phyloP scores from a whole-genome alignment of 768 basidiomycete species.

The Filobasidium floriforme region DNA sequence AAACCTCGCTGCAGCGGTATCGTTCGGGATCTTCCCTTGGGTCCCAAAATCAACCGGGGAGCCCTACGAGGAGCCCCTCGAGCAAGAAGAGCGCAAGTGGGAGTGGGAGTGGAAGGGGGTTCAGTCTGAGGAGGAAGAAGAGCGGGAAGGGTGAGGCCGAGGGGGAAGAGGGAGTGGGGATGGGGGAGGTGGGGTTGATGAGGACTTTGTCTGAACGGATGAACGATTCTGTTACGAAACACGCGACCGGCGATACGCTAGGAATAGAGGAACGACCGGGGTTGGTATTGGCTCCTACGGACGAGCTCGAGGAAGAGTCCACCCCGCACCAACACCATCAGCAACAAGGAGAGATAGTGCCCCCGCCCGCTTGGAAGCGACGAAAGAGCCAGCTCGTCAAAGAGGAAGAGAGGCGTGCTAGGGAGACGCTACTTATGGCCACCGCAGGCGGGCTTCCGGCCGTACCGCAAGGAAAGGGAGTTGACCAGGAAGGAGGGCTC shows the following conservation, averaged over 20 bases:
- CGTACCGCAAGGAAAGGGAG: constrained; percentile 5
- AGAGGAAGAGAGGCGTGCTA: constrained; percentile 11
- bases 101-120: not conserved
- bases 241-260: not conserved
- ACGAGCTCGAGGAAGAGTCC: too few species aligned
- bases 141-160: not conserved
- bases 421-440: not conserved
- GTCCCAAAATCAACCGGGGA: not conserved
- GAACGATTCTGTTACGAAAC: too few species aligned
- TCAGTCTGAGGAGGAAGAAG: not conserved
- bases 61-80: constrained; percentile 4
- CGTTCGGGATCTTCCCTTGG: constrained; percentile 15
- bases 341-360: constrained; percentile 21
- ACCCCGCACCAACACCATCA: too few species aligned
- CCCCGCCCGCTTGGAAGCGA: constrained; percentile 40
- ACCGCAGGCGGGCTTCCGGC: not conserved
- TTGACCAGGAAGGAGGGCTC: constrained; percentile 7
- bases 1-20: constrained; percentile 5
- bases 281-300: too few species aligned
- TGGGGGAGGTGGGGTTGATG: not conserved
- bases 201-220: not conserved
- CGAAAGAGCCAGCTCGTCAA: constrained; percentile 22
- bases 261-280: too few species aligned
- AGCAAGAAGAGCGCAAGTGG: constrained; percentile 5
- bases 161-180: constrained; percentile 1